Evolutionary conservation across 768 basidiomycete genomes (phyloP), one percentile per base, ranked within the genome.

Genomic region (Serendipita indica): DNA sequence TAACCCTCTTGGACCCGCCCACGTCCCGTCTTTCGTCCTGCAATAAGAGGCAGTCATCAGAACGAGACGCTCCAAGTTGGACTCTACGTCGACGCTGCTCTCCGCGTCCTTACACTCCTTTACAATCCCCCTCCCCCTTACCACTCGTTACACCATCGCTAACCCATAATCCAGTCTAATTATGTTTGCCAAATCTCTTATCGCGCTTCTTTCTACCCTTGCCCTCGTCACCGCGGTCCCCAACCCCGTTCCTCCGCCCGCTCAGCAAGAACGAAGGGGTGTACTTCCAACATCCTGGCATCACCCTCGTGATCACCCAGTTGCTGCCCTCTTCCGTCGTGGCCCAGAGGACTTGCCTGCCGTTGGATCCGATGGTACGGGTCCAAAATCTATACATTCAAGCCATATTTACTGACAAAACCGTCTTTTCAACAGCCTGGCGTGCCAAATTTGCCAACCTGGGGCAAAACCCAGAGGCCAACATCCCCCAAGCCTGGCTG

Each of bases 401-500:
- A 56, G n/a, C 35, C 39, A 12, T 59, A 3, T 32, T 22, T 43
- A 46, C 54, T 41, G 62, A 41, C 52, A 27, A 6, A 39, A 45
- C n/a, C 20, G 18, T 4, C 46, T 10, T 59, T 75, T 3, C 30
- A 22, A 14, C 56, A 81, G 87, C 75, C 43, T 90, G 87, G 84
- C 65, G 74, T 3, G 73, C 75, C 12, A 74, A 73, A 20, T 90
- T 78, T 68, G 88, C 89, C 14, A 57, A 64, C 1, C 57, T 60
- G 13, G 60, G 65, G n/a, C 32, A 12, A 10, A 39, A 61, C 14
- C 60, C 60, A n/a, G 67, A 74, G 0, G 66, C 68, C 33, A 61
- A 65, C 5, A 72, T 88, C 60, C 90, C 90, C 13, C 67, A 75
- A 60, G 72, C 71, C 30, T 96, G 92, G 92, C 65, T 79, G 27